phyloP scores from a whole-genome alignment of 352 stramenopile genomes.

The Peronospora belbahrii region DNA sequence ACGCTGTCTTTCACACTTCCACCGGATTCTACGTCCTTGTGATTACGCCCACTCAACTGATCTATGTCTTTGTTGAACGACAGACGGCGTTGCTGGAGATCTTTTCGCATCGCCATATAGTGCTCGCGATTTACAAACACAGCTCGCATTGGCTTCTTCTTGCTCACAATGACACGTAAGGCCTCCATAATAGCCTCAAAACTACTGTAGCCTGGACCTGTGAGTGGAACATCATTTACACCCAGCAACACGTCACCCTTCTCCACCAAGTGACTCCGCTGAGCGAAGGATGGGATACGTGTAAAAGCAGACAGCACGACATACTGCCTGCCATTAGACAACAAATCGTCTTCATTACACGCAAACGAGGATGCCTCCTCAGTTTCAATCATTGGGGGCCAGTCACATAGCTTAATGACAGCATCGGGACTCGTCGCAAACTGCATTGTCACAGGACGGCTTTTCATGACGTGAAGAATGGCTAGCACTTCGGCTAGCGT shows the following conservation, averaged over 20 bases:
- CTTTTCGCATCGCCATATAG: slow-evolving; percentile 36
- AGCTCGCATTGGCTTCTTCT: slow-evolving; percentile 43
- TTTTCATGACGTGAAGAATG: slow-evolving; percentile 48
- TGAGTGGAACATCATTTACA: slow-evolving; percentile 50
- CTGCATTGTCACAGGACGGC: slow-evolving; percentile 57
- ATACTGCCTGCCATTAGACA: slow-evolving; percentile 47
- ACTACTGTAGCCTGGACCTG: slow-evolving; percentile 32
- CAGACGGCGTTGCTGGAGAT: slow-evolving; percentile 7
- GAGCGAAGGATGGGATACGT: slow-evolving; percentile 63
- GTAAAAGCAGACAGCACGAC: slow-evolving; percentile 62
- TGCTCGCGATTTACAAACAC: slow-evolving; percentile 53
- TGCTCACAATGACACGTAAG: slow-evolving; percentile 39
- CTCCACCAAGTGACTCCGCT: slow-evolving; percentile 53
- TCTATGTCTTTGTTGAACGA: slow-evolving; percentile 6
- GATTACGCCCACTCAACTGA: not conserved
- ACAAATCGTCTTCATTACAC: slow-evolving; percentile 39
- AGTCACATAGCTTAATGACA: slow-evolving; percentile 69
- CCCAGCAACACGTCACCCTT: slow-evolving; percentile 59
- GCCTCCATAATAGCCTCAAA: slow-evolving; percentile 61
- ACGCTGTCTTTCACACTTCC: slow-evolving; percentile 2
- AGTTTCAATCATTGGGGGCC: slow-evolving; percentile 78
- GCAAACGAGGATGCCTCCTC: slow-evolving; percentile 38
- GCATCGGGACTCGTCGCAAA: slow-evolving; percentile 70
- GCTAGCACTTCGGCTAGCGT: slow-evolving; percentile 50
- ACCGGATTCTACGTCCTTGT: not conserved